phyloP scores from a whole-genome alignment of 768 basidiomycete species.

The Psilocybe sp. region DNA sequence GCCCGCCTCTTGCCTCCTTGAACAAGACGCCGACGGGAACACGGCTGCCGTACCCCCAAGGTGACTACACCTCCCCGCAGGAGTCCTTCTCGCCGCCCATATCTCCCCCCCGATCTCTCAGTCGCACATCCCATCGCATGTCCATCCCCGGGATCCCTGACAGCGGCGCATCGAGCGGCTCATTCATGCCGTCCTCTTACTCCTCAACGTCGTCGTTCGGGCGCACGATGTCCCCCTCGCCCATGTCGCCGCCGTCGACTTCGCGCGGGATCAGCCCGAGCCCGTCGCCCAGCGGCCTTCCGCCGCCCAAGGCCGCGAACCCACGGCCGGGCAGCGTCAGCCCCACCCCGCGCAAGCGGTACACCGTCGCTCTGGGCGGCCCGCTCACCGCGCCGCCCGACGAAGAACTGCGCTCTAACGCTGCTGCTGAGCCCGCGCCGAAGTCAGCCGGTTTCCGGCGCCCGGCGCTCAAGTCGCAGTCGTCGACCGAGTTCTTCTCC shows the following conservation, averaged over 20 bases:
- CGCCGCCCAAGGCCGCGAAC: conserved; percentile 35
- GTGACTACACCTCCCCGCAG: conserved; percentile 74
- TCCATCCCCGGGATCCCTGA: conserved; percentile 43
- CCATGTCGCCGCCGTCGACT: conserved; percentile 11
- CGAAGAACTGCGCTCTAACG: conserved; percentile 23
- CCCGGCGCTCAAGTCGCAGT: conserved; percentile 4
- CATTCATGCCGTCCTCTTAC: conserved; percentile 18
- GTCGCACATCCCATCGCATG: conserved; percentile 42
- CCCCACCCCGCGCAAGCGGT: conserved; percentile 78
- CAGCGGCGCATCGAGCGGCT: conserved; percentile 15
- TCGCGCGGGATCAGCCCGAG: conserved; percentile 20
- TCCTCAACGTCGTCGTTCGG: conserved; percentile 28
- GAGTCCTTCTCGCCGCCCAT: conserved; percentile 42
- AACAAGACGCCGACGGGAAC: conserved; percentile 43
- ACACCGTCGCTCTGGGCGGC: conserved; percentile 81
- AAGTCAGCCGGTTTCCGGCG: conserved; percentile 9
- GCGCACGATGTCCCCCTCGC: conserved; percentile 22
- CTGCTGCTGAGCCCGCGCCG: conserved; percentile 8
- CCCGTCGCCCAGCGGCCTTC: conserved; percentile 27
- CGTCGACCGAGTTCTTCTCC: conserved; percentile 12
- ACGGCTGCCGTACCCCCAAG: conserved; percentile 78
- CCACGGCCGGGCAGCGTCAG: conserved; percentile 56
- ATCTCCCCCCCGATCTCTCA: conserved; percentile 52
- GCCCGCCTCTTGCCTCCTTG: conserved; percentile 54
- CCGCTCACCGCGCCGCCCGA: conserved; percentile 44